Evolutionary conservation across 148 eudicot species (phyloP).

Genomic region (Cornus controversa): DNA sequence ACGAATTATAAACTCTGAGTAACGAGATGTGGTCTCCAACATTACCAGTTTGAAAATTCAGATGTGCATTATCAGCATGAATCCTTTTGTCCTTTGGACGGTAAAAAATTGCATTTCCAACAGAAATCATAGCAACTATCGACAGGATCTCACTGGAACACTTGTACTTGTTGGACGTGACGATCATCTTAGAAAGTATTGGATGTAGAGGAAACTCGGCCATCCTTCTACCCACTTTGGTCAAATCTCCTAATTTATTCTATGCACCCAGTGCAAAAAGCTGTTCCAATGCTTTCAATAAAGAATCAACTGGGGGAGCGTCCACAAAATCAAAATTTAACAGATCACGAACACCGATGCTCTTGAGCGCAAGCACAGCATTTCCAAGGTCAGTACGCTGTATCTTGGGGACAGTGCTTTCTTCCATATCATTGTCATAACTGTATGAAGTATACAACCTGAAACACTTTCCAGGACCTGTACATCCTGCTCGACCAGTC

Average conservation of each 20-base stretch:
- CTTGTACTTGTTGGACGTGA: slow-evolving; percentile 69
- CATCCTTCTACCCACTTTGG: slow-evolving; percentile 89
- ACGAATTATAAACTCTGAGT: slow-evolving; percentile 77
- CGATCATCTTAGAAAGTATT: slow-evolving; percentile 83
- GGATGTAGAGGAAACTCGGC: slow-evolving; percentile 95
- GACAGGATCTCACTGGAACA: slow-evolving; percentile 76
- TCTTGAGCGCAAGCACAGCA: slow-evolving; percentile 51
- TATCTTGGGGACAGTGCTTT: slow-evolving; percentile 54
- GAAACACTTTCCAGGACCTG: slow-evolving; percentile 84
- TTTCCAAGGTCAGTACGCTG: slow-evolving; percentile 53
- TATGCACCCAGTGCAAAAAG: slow-evolving; percentile 47
- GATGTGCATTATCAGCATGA: slow-evolving; percentile 79
- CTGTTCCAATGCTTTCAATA: slow-evolving; percentile 44
- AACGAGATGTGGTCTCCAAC: slow-evolving; percentile 86
- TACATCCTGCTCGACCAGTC: slow-evolving; percentile 88
- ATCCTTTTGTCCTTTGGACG: slow-evolving; percentile 86
- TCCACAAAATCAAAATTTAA: slow-evolving; percentile 56
- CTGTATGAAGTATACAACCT: slow-evolving; percentile 71
- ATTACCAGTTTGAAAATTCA: slow-evolving; percentile 80
- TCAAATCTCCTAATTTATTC: slow-evolving; percentile 67
- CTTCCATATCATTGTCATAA: slow-evolving; percentile 67
- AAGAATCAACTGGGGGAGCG: slow-evolving; percentile 46
- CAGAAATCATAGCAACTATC: slow-evolving; percentile 80
- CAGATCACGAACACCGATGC: slow-evolving; percentile 42
- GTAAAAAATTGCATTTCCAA: slow-evolving; percentile 80